phyloP scores from a whole-genome alignment of 495 filamentous ascomycete genomes.

The Podospora appendiculata region DNA sequence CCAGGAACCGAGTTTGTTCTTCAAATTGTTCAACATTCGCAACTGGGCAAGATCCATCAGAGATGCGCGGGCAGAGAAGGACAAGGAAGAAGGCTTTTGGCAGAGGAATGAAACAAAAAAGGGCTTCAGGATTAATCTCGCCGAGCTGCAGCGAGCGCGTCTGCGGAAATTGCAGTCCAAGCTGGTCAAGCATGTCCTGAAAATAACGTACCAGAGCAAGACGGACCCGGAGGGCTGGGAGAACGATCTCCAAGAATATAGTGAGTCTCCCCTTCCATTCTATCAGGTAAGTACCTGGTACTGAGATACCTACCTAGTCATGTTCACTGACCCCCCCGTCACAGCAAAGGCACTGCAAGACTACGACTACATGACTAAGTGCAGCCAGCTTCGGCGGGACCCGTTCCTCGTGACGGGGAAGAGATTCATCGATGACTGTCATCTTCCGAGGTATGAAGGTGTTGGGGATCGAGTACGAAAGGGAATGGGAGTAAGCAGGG shows the following conservation, averaged over 20 bases:
- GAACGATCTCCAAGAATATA: not conserved
- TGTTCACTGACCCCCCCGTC: too few species aligned
- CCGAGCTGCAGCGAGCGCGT: not conserved
- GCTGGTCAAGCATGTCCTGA: not conserved
- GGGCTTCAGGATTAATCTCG: not conserved
- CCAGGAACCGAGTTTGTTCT: too few species aligned
- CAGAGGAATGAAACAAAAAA: not conserved
- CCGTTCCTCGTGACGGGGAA: not conserved
- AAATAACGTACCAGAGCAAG: not conserved
- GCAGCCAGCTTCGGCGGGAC: not conserved
- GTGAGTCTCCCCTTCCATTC: too few species aligned
- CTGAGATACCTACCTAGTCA: too few species aligned
- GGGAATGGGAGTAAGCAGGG: not conserved
- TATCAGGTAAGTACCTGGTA: too few species aligned
- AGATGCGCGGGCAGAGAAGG: too few species aligned
- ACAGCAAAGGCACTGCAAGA: not conserved
- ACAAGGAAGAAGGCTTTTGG: not conserved
- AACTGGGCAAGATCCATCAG: too few species aligned
- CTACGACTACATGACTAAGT: not conserved
- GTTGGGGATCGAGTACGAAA: not conserved
- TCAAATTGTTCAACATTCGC: too few species aligned
- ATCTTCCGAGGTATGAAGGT: not conserved
- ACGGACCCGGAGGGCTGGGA: not conserved
- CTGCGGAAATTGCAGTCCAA: not conserved
- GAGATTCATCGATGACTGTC: not conserved